Evolutionary conservation across 768 basidiomycete genomes (phyloP), one percentile per base, ranked within the genome.

Genomic region (Solioccasus polychromus): DNA sequence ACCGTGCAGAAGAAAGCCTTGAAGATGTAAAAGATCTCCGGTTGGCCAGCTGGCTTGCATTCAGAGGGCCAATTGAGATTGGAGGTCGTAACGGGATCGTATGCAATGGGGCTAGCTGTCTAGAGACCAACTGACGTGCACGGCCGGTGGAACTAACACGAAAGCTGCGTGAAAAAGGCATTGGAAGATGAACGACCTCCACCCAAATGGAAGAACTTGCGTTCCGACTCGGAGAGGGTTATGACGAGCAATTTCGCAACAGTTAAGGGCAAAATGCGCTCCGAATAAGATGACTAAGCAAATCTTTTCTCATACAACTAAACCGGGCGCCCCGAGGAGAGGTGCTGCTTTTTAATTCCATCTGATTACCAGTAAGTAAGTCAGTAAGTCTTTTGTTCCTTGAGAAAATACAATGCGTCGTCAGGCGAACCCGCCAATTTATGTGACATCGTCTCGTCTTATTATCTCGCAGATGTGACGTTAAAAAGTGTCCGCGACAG

Each of bases 11-110:
- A 5, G 48, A 40, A 5, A 52, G 30, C 5, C 43, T 44, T 8
- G 63, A 68, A 3, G 59, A 53, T 8, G 61, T 48, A 44, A 71
- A 65, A 9, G 47, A 44, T 37, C 68, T 60, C 43, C 56, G 48
- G 36, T 30, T 37, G 18, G 25, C 47, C 10, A 52, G 35, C 18
- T 42, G 54, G 35, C 15, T 38, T 14, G 47, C 47, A 42, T 43
- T 28, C 12, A 46, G 41, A 26, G 39, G 31, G 24, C 42, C 43
- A 19, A 37, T 40, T n/a, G 35, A 37, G 35, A 44, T 22, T 19
- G 46, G 1, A 29, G 14, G 43, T 31, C 47, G 54, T 44, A 31
- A 42, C 23, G 55, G 39, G 42, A 44, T 49, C 38, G 54, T 45
- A 47, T 52, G 52, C 39, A 39, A 35, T 9, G 25, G 20, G 19